These are phyloP conservation scores for Eutrema japonicum DNA, from an alignment of 345 rosid species.

Conservation along the genomic window DNA sequence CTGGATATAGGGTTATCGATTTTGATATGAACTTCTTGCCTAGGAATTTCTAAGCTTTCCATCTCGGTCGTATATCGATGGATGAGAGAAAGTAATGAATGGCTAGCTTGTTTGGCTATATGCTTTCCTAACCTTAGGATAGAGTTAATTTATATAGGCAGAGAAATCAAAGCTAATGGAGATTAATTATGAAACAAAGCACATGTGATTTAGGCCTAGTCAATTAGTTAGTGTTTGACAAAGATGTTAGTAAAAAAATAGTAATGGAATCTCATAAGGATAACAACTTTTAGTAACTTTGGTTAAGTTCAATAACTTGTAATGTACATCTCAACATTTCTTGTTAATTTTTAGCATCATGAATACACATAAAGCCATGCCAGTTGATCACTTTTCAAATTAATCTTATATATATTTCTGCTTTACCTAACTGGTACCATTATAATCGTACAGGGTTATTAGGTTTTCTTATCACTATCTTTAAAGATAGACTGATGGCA, in stretches of 20 bases:
- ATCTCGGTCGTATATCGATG: constrained; percentile 7
- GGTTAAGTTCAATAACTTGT: constrained; percentile 25
- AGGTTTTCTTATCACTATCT: constrained; percentile 43
- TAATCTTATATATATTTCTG: constrained; percentile 21
- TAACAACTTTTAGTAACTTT: constrained; percentile 20
- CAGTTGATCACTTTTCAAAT: constrained; percentile 2
- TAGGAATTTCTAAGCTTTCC: constrained; percentile 28
- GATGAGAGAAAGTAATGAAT: not conserved
- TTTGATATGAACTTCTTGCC: constrained; percentile 35
- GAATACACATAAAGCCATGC: not conserved
- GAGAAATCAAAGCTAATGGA: constrained; percentile 3
- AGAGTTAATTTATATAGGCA: constrained; percentile 26
- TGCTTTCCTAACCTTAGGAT: constrained; percentile 17
- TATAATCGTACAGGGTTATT: constrained; percentile 32
- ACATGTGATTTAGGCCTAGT: constrained; percentile 29
- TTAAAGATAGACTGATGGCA: constrained; percentile 37
- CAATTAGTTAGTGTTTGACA: constrained; percentile 34
- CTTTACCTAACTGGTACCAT: constrained; percentile 44
- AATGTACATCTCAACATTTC: not conserved
- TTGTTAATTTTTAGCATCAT: not conserved
- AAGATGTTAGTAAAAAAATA: constrained; percentile 21
- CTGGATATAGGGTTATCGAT: constrained; percentile 16
- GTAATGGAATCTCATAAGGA: constrained; percentile 36
- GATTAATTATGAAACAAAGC: constrained; percentile 26
- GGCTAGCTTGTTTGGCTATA: constrained; percentile 33